These are phyloP conservation scores for Camellia lanceoleosa DNA, from an alignment of 148 eudicot species.

Conservation along the genomic window DNA sequence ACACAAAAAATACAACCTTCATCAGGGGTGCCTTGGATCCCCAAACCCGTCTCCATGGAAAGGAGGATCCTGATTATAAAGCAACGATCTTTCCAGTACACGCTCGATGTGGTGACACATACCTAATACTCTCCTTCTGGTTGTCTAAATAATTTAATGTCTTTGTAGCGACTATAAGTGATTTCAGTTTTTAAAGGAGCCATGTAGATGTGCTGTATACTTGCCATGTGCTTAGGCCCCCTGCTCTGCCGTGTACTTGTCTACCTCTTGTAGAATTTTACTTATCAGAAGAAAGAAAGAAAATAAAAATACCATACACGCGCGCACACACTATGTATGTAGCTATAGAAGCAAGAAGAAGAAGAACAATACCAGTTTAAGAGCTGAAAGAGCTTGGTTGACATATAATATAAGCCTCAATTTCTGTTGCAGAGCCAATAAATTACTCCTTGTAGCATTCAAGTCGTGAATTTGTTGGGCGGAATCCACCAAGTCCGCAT, in stretches of 20 bases:
- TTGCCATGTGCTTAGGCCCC: not conserved
- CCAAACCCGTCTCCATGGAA: too few species aligned
- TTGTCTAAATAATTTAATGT: too few species aligned
- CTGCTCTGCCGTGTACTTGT: too few species aligned
- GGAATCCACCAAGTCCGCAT: slow-evolving; percentile 63
- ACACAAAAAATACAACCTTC: too few species aligned
- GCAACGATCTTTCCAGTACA: too few species aligned
- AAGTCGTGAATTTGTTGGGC: slow-evolving; percentile 61
- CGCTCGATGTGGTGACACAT: too few species aligned
- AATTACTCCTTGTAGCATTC: slow-evolving; percentile 46
- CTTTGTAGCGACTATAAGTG: not conserved
- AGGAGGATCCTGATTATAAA: too few species aligned
- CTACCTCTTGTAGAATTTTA: not conserved
- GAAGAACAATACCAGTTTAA: slow-evolving; percentile 46
- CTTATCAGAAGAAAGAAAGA: not conserved
- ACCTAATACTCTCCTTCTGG: too few species aligned
- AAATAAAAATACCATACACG: too few species aligned
- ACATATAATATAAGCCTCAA: slow-evolving; percentile 68
- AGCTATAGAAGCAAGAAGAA: not conserved
- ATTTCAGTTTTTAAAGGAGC: not conserved
- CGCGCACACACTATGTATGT: too few species aligned
- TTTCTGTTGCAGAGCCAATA: slow-evolving; percentile 64
- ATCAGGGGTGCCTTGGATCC: too few species aligned
- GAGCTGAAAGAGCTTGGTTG: slow-evolving; percentile 78
- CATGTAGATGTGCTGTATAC: not conserved